Evolutionary conservation across 768 basidiomycete genomes (phyloP).

Genomic region (Suillus clintonianus): DNA sequence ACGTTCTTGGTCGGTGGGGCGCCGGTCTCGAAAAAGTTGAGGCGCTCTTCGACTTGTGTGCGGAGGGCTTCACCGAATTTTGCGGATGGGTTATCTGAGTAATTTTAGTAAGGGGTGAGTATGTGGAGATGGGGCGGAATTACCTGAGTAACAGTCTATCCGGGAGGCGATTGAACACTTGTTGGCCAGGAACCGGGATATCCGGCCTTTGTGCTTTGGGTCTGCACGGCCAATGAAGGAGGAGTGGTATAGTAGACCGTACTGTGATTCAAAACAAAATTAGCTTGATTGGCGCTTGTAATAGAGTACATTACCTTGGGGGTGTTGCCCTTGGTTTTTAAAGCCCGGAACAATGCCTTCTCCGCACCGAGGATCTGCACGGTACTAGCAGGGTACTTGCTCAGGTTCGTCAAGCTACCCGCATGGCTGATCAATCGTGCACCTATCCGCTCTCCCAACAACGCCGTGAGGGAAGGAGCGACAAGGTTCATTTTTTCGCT

Average conservation of each 20-base stretch:
- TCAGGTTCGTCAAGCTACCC: slow-evolving; percentile 92
- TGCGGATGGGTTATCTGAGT: slow-evolving; percentile 76
- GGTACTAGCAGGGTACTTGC: slow-evolving; percentile 97
- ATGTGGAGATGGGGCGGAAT: slow-evolving; percentile 14
- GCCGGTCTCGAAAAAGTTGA: slow-evolving; percentile 93
- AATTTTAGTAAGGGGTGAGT: neutral
- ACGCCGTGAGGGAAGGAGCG: slow-evolving; percentile 88
- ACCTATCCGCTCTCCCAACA: slow-evolving; percentile 90
- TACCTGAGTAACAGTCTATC: slow-evolving; percentile 93
- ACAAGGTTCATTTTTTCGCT: slow-evolving; percentile 98
- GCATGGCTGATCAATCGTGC: slow-evolving; percentile 94
- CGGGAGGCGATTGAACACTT: slow-evolving; percentile 97
- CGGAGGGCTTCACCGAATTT: slow-evolving; percentile 96
- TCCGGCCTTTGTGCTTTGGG: slow-evolving; percentile 93
- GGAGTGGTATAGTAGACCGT: slow-evolving; percentile 97
- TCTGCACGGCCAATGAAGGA: slow-evolving; percentile 95
- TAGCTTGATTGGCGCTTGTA: neutral
- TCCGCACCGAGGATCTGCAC: slow-evolving; percentile 98
- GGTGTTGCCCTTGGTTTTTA: slow-evolving; percentile 99
- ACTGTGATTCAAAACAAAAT: slow-evolving; percentile 49
- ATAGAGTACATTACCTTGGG: slow-evolving; percentile 65
- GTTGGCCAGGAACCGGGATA: slow-evolving; percentile 98
- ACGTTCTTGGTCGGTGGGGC: slow-evolving; percentile 86
- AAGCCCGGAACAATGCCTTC: slow-evolving; percentile 94
- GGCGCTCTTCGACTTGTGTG: slow-evolving; percentile 92